Base-by-base conservation (phyloP, 495 filamentous ascomycete genomes). In the Parachaetomium inaequale region DNA sequence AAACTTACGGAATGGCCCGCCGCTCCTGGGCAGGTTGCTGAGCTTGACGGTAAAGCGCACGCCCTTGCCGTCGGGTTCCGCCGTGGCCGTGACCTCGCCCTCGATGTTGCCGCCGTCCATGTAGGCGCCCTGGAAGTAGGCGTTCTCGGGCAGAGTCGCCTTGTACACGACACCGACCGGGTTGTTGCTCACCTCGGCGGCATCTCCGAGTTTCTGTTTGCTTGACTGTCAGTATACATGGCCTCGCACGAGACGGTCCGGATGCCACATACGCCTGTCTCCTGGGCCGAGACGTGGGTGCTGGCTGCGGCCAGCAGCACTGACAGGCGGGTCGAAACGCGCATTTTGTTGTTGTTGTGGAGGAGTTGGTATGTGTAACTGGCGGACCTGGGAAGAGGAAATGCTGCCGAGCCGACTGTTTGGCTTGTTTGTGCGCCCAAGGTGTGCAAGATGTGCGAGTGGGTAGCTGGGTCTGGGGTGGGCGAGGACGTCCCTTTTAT, bases 1-100 rank as follows among this genome's bases (percentile, higher is more conserved):
- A 2, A 31, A 84, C 87, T 67, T 83, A 92, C 88, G 65, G 78
- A 92, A 92, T 6, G 90, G 87, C 5, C 88, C 88, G 32, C 81
- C 83, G 34, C 72, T 74, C 15, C 76, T 72, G 58, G 90, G 91
- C 36, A 96, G 78, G 61, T 89, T 88, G 52, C 66, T 78, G 64
- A 96, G 76, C 54, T 76, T 75, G 59, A 92, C 75, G 50, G 74
- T 69, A 68, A 93, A 82, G 49, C 72, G 62, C 32, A 91, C 82
- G 47, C 91, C 92, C 26, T 77, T 76, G 42, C 89, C 88, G 61
- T 82, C 78, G 0, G 77, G 60, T 45, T 70, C 74, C 3, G 85
- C 77, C 25, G 69, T 76, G n/a, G 83, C 86, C 0, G 74, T 75
- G 56, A 96, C 68, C 29, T 66, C 75, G 31, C 92, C 92, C 55